Conservation (phyloP, 2,329 filamentous ascomycete species). For the Fusarium nodosum region DNA sequence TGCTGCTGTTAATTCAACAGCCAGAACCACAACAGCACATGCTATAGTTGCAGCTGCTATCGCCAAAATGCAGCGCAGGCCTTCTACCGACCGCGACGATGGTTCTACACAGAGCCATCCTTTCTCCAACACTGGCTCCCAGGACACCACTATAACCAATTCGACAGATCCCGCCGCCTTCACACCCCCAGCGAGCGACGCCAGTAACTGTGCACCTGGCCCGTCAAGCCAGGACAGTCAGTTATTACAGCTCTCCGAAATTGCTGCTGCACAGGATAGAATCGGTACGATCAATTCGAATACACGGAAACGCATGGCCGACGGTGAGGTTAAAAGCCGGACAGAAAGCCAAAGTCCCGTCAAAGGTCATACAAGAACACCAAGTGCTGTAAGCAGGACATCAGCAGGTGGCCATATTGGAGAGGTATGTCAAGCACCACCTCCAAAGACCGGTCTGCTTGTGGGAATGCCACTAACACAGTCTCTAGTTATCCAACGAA, state of each 20-base stretch:
- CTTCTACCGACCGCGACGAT: slow-evolving; percentile 45
- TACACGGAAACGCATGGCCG: slow-evolving; percentile 80
- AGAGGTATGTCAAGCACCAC: slow-evolving; percentile 71
- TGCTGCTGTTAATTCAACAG: slow-evolving; percentile 33
- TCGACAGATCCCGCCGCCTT: slow-evolving; percentile 46
- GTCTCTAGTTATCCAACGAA: slow-evolving; percentile 76
- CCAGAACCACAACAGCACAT: slow-evolving; percentile 31
- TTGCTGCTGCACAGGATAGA: slow-evolving; percentile 67
- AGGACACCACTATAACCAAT: slow-evolving; percentile 45
- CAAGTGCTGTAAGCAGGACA: slow-evolving; percentile 74
- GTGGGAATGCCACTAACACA: slow-evolving; percentile 35
- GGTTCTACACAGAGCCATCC: slow-evolving; percentile 47
- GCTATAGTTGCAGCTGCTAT: slow-evolving; percentile 25
- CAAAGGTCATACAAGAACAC: slow-evolving; percentile 76
- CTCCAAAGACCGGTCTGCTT: neutral
- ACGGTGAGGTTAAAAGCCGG: slow-evolving; percentile 76
- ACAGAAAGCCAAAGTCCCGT: slow-evolving; percentile 61
- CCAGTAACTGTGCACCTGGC: slow-evolving; percentile 41
- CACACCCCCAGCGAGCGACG: slow-evolving; percentile 47
- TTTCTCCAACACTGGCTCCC: slow-evolving; percentile 44
- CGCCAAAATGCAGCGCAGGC: slow-evolving; percentile 37
- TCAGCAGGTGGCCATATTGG: slow-evolving; percentile 78
- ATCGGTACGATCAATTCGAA: slow-evolving; percentile 55
- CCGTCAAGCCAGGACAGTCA: slow-evolving; percentile 66
- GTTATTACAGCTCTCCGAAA: slow-evolving; percentile 69